phyloP scores from a whole-genome alignment of 257 asterid genomes.

The Plantago elongata region DNA sequence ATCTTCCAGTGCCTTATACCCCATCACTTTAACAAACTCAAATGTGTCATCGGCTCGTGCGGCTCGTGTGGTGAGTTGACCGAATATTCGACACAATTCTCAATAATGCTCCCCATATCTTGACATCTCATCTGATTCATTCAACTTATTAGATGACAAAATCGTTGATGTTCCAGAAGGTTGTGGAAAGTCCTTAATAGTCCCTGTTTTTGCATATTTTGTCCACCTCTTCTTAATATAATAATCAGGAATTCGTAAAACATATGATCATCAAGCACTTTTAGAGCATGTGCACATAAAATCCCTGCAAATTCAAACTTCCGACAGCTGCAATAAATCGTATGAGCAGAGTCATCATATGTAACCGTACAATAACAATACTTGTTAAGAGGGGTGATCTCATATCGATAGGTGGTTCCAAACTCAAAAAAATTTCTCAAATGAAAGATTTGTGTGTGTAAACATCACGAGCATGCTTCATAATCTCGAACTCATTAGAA shows the following conservation, averaged over 20 bases:
- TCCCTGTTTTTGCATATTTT: too few species aligned
- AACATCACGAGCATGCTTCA: not conserved
- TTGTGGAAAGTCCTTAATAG: too few species aligned
- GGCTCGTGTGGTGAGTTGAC: too few species aligned
- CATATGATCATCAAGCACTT: not conserved
- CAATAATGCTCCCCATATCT: too few species aligned
- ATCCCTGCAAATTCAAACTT: conserved; percentile 3
- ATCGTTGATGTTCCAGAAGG: too few species aligned
- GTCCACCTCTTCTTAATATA: conserved; percentile 4
- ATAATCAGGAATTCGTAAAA: not conserved
- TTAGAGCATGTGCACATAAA: conserved; percentile 1
- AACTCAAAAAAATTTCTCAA: not conserved
- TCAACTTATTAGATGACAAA: too few species aligned
- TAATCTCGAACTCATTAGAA: not conserved
- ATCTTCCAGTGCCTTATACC: too few species aligned
- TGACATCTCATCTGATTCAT: too few species aligned
- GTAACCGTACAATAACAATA: not conserved
- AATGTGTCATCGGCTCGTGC: too few species aligned
- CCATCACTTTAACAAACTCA: too few species aligned
- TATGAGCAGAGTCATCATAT: not conserved
- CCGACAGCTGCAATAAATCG: not conserved
- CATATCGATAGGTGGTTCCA: not conserved
- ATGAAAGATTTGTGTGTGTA: not conserved
- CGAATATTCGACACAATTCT: too few species aligned
- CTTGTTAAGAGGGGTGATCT: not conserved